phyloP scores from a whole-genome alignment of 305 asterid species.

The Fraxinus sp. region DNA sequence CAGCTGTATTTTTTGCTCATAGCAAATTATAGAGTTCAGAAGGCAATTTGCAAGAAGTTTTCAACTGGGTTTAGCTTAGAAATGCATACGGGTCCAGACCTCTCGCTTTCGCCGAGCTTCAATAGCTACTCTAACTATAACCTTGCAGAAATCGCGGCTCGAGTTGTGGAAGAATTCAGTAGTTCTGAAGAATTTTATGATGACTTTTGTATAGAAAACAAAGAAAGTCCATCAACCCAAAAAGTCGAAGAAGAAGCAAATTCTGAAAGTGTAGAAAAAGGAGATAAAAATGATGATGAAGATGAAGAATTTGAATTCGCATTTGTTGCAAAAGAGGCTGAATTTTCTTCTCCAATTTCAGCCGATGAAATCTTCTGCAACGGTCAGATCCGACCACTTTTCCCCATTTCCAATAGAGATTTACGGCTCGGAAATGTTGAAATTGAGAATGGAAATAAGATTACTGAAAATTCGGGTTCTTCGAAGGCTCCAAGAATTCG shows the following conservation, averaged over 20 bases:
- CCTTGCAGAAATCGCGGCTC: constrained; percentile 9
- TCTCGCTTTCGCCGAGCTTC: constrained; percentile 20
- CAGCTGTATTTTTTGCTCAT: not conserved
- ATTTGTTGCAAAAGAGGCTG: not conserved
- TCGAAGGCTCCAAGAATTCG: not conserved
- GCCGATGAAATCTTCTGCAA: constrained; percentile 28
- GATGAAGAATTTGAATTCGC: constrained; percentile 18
- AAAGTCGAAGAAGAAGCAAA: not conserved
- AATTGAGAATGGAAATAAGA: not conserved
- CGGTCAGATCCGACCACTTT: constrained; percentile 22
- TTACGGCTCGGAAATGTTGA: not conserved
- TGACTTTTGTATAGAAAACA: constrained; percentile 31
- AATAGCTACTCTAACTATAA: constrained; percentile 13
- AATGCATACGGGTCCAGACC: not conserved
- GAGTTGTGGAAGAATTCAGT: constrained; percentile 18
- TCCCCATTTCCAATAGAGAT: constrained; percentile 12
- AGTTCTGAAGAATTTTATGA: constrained; percentile 28
- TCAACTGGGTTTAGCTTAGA: not conserved
- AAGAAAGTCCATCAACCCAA: not conserved
- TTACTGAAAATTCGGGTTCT: not conserved
- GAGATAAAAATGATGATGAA: not conserved
- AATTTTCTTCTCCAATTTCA: constrained; percentile 12
- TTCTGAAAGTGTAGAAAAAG: not conserved
- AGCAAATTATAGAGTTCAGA: not conserved
- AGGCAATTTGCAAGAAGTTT: not conserved